phyloP scores from a whole-genome alignment of 495 filamentous ascomycete genomes.

The Pseudevernia furfuracea region DNA sequence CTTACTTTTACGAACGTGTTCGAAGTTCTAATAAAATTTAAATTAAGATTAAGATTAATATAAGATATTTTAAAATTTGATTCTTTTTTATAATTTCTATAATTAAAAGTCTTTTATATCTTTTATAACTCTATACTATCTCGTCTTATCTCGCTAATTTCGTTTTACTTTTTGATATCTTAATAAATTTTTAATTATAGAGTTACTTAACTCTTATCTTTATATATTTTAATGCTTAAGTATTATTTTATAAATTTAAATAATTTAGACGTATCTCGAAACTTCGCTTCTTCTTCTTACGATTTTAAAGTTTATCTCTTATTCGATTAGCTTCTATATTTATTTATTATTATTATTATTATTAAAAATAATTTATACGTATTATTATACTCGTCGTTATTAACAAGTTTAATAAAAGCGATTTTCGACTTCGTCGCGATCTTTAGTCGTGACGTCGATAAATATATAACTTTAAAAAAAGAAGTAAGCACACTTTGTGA shows the following conservation, averaged over 20 bases:
- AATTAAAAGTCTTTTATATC: neutral
- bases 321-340: neutral
- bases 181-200: neutral
- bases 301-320: neutral
- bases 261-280: neutral
- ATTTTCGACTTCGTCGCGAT: neutral
- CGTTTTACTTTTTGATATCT: neutral
- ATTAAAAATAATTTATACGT: neutral
- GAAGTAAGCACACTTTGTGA: neutral
- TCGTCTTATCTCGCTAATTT: neutral
- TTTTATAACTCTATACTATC: neutral
- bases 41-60: neutral
- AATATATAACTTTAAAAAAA: neutral
- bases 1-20: neutral
- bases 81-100: neutral
- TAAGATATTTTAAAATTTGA: neutral
- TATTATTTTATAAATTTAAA: neutral
- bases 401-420: neutral
- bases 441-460: neutral
- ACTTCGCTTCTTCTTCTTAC: neutral
- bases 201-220: neutral
- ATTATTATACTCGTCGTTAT: neutral
- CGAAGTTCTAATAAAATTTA: neutral
- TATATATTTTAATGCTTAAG: neutral
- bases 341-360: neutral